Evolutionary conservation across 257 asterid species (phyloP).

Genomic region (Solanum tacnaense): DNA sequence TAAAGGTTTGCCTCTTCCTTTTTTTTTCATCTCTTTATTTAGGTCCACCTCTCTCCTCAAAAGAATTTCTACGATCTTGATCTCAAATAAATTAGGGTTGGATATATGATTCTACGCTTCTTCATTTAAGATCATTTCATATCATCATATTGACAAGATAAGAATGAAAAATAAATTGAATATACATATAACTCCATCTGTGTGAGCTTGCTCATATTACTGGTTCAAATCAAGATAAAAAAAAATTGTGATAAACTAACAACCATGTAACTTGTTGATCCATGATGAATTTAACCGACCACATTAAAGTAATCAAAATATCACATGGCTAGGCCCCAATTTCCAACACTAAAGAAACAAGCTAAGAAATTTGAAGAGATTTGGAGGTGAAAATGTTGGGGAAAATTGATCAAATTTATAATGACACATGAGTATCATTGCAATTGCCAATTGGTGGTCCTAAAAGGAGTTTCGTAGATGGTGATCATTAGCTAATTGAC

Average conservation of each 20-base stretch:
- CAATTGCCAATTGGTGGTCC: background rate
- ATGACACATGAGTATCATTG: background rate
- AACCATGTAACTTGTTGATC: background rate
- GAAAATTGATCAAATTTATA: background rate
- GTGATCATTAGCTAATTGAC: background rate
- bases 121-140: background rate
- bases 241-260: background rate
- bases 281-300: background rate
- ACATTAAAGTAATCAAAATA: background rate
- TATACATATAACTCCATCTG: too few species aligned
- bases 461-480: background rate
- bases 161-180: background rate
- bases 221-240: background rate
- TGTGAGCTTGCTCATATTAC: background rate
- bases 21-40: background rate
- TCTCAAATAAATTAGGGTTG: background rate
- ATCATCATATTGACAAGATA: background rate
- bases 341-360: background rate
- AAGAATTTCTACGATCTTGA: background rate
- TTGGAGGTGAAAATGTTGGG: background rate
- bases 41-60: too few species aligned
- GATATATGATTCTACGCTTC: background rate
- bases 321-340: background rate
- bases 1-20: background rate
- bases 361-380: background rate